Evolutionary conservation across 78 protist species (phyloP), one percentile per base, ranked within the genome.

Genomic region (Guillardia theta): DNA sequence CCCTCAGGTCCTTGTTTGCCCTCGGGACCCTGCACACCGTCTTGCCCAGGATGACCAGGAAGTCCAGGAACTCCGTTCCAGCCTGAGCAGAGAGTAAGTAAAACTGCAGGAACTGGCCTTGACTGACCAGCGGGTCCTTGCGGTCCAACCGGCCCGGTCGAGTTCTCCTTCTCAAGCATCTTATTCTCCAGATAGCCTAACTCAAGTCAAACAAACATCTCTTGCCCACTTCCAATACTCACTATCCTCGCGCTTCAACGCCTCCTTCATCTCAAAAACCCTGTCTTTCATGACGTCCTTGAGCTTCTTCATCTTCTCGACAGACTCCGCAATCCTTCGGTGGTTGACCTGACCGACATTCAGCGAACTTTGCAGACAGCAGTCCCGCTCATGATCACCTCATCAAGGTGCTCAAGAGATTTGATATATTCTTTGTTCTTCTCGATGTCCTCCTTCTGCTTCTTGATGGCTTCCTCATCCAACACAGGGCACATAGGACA

Each of bases 281-380:
- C 43, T 27, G 90, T 37, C 21, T n/a, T 43, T 8, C 90, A 78
- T 78, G 1, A 30, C 24, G 43, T 37, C 90, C 48, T 78, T 78
- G 90, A 78, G 90, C 90, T 78, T 78, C 90, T 78, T 78, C 50
- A 43, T 78, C 90, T 8, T 43, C 90, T 78, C 90, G 15, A 78
- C 39, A 45, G 90, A 24, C 90, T 78, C 44, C 33, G 10, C 43
- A 36, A 78, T 4, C 48, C 90, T 46, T 27, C 18, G 24, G 44
- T 30, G n/a, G 50, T 78, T n/a, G 53, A 78, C 15, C 90, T 43
- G 50, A 4, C 6, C 0, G 36, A 4, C 83, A 36, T 43, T 70
- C 45, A 12, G 21, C 41, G 6, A 4, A 22, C 83, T 43, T 70
- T 24, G 36, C 83, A 27, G 39, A 15, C 58, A 10, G 30, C 58